Evolutionary conservation across 2,329 filamentous ascomycete genomes (phyloP).

Genomic region (Cladosporium sphaerospermum): DNA sequence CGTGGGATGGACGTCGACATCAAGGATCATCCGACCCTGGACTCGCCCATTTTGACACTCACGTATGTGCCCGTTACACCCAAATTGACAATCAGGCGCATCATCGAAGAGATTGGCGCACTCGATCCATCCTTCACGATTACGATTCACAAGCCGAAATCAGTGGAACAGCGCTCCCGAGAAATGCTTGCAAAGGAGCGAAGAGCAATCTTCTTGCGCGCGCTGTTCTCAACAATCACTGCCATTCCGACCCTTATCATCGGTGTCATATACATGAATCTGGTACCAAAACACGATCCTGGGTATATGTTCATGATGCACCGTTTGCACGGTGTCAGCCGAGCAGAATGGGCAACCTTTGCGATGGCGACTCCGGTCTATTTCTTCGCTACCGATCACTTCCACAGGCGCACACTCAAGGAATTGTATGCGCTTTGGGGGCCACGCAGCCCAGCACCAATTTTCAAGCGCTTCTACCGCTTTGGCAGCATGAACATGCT

Average conservation of each 20-base stretch:
- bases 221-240: conserved; percentile 60
- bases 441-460: conserved; percentile 62
- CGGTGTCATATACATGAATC: conserved; percentile 84
- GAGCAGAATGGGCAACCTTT: conserved; percentile 9
- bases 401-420: conserved; percentile 72
- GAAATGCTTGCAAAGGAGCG: conserved; percentile 66
- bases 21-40: conserved; percentile 48
- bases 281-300: conserved; percentile 52
- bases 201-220: conserved; percentile 59
- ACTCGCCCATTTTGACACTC: conserved; percentile 63
- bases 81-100: conserved; percentile 65
- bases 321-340: conserved; percentile 59
- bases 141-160: conserved; percentile 71
- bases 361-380: conserved; percentile 63
- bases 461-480: conserved; percentile 73
- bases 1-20: conserved; percentile 46
- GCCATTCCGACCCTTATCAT: conserved; percentile 81
- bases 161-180: conserved; percentile 73
- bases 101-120: conserved; percentile 61
- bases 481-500: conserved; percentile 97
- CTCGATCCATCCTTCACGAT: conserved; percentile 61
- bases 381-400: conserved; percentile 78
- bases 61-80: conserved; percentile 65
- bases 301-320: conserved; percentile 46
- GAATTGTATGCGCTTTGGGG: conserved; percentile 75